Evolutionary conservation across 352 stramenopile genomes (phyloP).

Genomic region (Phytophthora tubulina): DNA sequence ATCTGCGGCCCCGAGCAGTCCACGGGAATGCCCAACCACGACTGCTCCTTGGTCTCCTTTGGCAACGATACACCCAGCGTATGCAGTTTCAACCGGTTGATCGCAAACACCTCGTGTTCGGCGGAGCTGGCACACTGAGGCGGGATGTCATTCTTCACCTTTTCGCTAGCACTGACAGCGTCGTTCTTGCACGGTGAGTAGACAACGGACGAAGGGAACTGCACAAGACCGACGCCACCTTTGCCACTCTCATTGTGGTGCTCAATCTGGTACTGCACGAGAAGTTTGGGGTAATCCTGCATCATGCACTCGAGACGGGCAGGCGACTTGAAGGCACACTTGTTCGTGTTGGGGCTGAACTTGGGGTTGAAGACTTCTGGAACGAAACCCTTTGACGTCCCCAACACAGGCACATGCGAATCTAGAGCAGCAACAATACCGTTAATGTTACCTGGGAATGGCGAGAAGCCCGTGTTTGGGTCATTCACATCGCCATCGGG

Average conservation of each 20-base stretch:
- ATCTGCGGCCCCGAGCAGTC: conserved; percentile 55
- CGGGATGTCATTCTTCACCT: conserved; percentile 60
- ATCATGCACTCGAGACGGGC: conserved; percentile 84
- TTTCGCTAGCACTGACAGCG: conserved; percentile 56
- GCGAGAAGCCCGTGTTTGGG: conserved; percentile 56
- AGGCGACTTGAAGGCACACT: conserved; percentile 65
- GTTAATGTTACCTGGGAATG: conserved; percentile 84
- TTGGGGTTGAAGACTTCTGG: conserved; percentile 85
- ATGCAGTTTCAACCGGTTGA: conserved; percentile 55
- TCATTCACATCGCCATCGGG: conserved; percentile 74
- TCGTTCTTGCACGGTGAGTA: conserved; percentile 86
- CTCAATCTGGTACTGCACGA: conserved; percentile 47
- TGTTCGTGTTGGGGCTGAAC: conserved; percentile 40
- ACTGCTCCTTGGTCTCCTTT: conserved; percentile 24
- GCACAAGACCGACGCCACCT: conserved; percentile 52
- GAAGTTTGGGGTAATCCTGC: conserved; percentile 78
- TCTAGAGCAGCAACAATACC: conserved; percentile 65
- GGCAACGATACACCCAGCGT: conserved; percentile 36
- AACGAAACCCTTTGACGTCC: conserved; percentile 60
- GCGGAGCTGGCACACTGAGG: conserved; percentile 73
- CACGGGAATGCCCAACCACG: conserved; percentile 68
- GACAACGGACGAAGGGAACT: conserved; percentile 68
- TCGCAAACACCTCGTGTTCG: conserved; percentile 71
- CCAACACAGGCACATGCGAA: conserved; percentile 60
- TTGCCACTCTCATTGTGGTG: conserved; percentile 27